Conservation (phyloP, 2,329 filamentous ascomycete genomes). For the Aspergillus sp. region DNA sequence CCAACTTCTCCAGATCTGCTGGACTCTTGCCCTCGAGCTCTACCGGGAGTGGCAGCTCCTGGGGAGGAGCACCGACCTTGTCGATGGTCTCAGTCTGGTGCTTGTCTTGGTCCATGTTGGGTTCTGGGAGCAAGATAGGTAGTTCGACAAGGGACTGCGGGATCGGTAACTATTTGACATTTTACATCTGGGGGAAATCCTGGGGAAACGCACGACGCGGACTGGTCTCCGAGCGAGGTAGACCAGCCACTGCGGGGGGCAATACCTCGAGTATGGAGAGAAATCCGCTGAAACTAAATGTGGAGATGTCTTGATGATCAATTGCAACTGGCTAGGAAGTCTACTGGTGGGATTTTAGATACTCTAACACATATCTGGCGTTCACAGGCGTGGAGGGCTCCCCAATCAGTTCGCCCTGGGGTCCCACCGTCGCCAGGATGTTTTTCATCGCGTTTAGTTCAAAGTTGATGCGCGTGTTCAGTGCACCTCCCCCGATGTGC, state of each 20-base stretch:
- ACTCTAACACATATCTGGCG: neutral
- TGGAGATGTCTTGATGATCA: no score
- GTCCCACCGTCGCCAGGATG: constrained; percentile 21
- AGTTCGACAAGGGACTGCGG: neutral
- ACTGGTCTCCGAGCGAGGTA: neutral
- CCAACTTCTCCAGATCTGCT: neutral
- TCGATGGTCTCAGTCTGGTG: neutral
- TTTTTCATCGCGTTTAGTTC: constrained; percentile 48
- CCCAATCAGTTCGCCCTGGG: neutral
- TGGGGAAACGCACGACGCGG: neutral
- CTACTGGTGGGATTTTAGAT: neutral
- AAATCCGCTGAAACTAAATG: neutral
- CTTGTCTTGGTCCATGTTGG: neutral
- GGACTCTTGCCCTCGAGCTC: neutral
- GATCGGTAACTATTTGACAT: neutral
- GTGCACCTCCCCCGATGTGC: constrained; percentile 49
- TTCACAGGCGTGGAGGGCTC: constrained; percentile 5
- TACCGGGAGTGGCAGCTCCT: constrained; percentile 1
- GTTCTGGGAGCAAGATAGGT: neutral
- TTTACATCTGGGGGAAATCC: no score
- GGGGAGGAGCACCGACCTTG: neutral
- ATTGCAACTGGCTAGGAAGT: no score
- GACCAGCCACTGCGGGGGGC: no score
- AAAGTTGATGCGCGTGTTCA: constrained; percentile 50
- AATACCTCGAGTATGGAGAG: no score